Conservation (phyloP, 257 asterid genomes). For the Rehmannia glutinosa region DNA sequence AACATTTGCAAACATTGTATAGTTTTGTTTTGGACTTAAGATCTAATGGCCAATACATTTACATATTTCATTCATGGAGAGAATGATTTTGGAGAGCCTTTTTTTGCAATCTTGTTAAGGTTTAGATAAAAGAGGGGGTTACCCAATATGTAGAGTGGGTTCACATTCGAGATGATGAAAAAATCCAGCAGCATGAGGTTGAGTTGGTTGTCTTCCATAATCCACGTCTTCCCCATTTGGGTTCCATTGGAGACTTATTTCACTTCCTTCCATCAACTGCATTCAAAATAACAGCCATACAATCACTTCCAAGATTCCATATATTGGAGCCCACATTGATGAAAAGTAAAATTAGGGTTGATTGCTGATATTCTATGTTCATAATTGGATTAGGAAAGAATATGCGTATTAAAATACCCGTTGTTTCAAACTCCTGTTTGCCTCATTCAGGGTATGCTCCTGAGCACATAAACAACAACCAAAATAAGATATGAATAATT, state of each 20-base stretch:
- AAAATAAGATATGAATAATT: not conserved
- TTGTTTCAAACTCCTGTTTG: conserved; percentile 75
- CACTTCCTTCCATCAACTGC: conserved; percentile 80
- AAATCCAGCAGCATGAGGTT: conserved; percentile 57
- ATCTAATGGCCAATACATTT: no score
- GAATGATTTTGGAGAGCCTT: no score
- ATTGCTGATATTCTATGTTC: not conserved
- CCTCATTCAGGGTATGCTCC: conserved; percentile 92
- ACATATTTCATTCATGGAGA: no score
- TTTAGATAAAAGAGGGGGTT: not conserved
- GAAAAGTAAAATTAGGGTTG: not conserved
- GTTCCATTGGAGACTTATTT: conserved; percentile 73
- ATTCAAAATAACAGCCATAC: not conserved
- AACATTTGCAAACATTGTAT: no score
- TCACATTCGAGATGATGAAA: conserved; percentile 81
- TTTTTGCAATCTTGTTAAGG: no score
- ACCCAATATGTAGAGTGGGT: conserved; percentile 93
- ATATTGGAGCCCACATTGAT: no score
- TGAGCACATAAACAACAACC: conserved; percentile 24
- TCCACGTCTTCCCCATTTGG: conserved; percentile 62
- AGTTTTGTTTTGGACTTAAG: no score
- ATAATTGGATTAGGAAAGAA: not conserved
- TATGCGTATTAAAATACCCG: conserved; percentile 42
- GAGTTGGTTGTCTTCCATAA: conserved; percentile 58
- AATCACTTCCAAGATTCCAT: not conserved